These are phyloP conservation scores for Yamagishiella unicocca DNA, from an alignment of 139 green algal species.

Conservation along the genomic window DNA sequence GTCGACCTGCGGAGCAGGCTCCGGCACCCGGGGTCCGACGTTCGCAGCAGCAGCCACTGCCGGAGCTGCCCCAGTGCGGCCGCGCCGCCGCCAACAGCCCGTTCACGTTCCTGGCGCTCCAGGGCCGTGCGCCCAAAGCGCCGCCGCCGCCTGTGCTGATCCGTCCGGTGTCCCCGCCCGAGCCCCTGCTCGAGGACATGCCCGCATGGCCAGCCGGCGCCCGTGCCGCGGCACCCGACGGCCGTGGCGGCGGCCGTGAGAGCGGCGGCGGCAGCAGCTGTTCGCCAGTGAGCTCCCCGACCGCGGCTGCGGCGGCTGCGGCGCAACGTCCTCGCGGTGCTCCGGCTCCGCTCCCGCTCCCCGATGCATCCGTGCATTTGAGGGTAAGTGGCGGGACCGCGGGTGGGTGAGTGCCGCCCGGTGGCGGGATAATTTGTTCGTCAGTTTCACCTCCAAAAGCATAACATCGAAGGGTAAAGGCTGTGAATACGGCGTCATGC, in stretches of 20 bases:
- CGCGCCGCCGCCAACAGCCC: not conserved
- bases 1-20: not conserved
- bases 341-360: constrained; percentile 18
- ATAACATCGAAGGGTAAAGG: too few relatives aligned
- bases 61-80: too few relatives aligned
- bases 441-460: too few relatives aligned
- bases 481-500: too few relatives aligned
- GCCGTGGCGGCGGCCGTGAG: not conserved
- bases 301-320: not conserved
- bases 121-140: not conserved
- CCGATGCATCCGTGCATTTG: constrained; percentile 22
- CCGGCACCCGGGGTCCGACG: too few relatives aligned
- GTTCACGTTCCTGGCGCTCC: constrained; percentile 16
- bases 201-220: not conserved
- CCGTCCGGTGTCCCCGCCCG: not conserved
- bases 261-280: not conserved
- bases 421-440: too few relatives aligned
- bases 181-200: not conserved
- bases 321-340: not conserved
- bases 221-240: not conserved
- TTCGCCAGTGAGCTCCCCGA: not conserved
- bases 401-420: not conserved
- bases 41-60: not conserved
- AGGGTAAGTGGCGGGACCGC: not conserved
- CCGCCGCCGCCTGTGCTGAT: constrained; percentile 5